Conservation (phyloP, 192 early-diverging fungal genomes). For the Linderina pennispora region DNA sequence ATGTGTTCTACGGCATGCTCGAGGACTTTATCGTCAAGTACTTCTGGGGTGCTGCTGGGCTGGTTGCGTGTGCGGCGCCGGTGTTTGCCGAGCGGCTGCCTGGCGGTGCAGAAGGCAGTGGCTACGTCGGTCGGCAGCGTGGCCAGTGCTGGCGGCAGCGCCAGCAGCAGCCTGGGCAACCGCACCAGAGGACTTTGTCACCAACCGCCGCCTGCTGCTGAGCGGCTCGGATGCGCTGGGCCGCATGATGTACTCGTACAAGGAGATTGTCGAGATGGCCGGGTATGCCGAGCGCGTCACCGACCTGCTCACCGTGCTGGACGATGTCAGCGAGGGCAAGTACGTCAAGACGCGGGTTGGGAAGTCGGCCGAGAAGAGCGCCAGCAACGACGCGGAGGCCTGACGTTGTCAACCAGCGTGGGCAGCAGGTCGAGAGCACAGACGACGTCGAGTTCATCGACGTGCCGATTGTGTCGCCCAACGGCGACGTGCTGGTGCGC, state of each 20-base stretch:
- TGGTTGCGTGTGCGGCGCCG: constrained; percentile 79
- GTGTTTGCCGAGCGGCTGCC: constrained; percentile 63
- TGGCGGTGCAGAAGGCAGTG: constrained; percentile 21
- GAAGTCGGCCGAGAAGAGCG: constrained; percentile 14
- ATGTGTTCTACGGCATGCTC: constrained; percentile 89
- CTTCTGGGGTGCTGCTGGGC: constrained; percentile 91
- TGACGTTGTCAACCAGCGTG: constrained; percentile 55
- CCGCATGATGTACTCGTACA: constrained; percentile 89
- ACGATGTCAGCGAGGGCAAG: constrained; percentile 75
- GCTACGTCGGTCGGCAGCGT: constrained; percentile 45
- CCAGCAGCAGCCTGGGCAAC: constrained; percentile 15
- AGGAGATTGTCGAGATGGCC: constrained; percentile 90
- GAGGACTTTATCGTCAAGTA: constrained; percentile 99
- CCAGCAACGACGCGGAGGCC: constrained; percentile 14
- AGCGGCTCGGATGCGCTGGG: constrained; percentile 76
- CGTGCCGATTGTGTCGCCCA: constrained; percentile 92
- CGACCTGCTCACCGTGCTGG: constrained; percentile 78
- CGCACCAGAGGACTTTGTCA: constrained; percentile 59
- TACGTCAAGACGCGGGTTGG: constrained; percentile 65
- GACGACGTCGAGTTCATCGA: constrained; percentile 82
- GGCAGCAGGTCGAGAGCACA: constrained; percentile 55
- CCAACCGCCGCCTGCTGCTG: constrained; percentile 68
- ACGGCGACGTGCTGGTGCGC: constrained; percentile 88
- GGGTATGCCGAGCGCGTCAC: constrained; percentile 91
- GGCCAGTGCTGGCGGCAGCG: background rate